phyloP scores from a whole-genome alignment of 2,329 filamentous ascomycete genomes.

The Parastagonospora nodorum region DNA sequence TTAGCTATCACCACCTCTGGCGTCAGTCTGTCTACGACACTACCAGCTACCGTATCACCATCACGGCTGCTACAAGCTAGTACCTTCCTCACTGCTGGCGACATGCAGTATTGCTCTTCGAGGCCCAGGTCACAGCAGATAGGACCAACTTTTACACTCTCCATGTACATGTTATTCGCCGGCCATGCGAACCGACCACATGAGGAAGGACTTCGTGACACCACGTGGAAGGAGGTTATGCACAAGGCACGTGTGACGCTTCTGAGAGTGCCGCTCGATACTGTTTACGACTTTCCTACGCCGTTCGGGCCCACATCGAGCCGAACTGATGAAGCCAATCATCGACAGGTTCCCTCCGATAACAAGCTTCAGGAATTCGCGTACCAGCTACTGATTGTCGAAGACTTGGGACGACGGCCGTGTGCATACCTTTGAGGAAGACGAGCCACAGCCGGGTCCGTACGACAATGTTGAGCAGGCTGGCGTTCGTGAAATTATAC shows the following conservation, averaged over 20 bases:
- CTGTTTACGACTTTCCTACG: constrained; percentile 54
- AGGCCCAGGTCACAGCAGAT: constrained; percentile 74
- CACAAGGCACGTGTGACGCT: constrained; percentile 89
- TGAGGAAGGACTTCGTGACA: constrained; percentile 63
- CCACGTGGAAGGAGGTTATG: constrained; percentile 94
- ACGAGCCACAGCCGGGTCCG: constrained; percentile 58
- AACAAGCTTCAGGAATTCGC: constrained; percentile 67
- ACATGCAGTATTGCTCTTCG: constrained; percentile 76
- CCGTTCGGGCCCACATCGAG: constrained; percentile 22
- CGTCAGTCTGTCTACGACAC: constrained; percentile 77
- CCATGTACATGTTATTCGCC: constrained; percentile 92
- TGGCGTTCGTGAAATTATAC: constrained; percentile 69
- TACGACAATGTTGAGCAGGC: constrained; percentile 67
- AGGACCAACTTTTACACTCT: constrained; percentile 83
- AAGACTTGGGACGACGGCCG: constrained; percentile 76
- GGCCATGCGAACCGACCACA: constrained; percentile 69
- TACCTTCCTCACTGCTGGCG: constrained; percentile 84
- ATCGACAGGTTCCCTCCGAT: constrained; percentile 47
- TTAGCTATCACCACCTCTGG: constrained; percentile 94
- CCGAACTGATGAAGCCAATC: constrained; percentile 17
- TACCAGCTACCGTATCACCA: constrained; percentile 84
- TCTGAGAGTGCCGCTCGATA: constrained; percentile 68
- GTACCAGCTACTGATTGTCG: constrained; percentile 81
- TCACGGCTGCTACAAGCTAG: constrained; percentile 91
- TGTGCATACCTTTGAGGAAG: constrained; percentile 69